Conservation (phyloP, 345 rosid species). For the Hibiscus trionum region DNA sequence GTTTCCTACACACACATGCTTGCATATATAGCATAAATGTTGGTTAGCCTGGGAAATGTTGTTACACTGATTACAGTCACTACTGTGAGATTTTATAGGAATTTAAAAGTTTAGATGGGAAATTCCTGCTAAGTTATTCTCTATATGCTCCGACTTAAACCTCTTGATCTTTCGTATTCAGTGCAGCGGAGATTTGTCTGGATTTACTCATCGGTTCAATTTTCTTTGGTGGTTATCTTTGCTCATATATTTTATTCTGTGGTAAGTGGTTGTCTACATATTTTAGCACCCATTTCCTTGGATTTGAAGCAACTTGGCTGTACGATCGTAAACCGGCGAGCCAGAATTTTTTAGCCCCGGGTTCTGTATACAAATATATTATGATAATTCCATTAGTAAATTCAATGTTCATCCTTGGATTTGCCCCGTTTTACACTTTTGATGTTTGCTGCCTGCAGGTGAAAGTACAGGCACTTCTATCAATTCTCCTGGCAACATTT, state of each 20-base stretch:
- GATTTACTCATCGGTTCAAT: constrained; percentile 77
- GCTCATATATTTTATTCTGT: constrained; percentile 78
- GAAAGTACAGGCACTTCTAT: constrained; percentile 58
- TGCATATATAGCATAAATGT: neutral
- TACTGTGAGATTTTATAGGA: neutral
- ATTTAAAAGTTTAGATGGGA: neutral
- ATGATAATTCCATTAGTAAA: neutral
- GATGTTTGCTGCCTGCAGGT: constrained; percentile 32
- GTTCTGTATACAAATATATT: neutral
- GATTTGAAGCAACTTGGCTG: neutral
- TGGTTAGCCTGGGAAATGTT: neutral
- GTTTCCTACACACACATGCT: neutral
- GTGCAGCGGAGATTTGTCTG: constrained; percentile 81
- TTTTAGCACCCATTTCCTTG: neutral
- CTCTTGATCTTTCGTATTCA: constrained; percentile 26
- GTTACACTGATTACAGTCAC: neutral
- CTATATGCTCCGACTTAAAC: constrained; percentile 9
- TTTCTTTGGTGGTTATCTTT: constrained; percentile 76
- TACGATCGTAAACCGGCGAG: neutral
- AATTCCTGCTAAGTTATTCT: neutral
- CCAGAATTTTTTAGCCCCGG: neutral
- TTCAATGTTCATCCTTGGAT: neutral
- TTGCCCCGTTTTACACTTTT: no score
- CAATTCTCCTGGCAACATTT: constrained; percentile 72
- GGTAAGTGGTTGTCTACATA: constrained; percentile 39